phyloP scores from a whole-genome alignment of 2,329 filamentous ascomycete genomes.

The Aureobasidium sp. region DNA sequence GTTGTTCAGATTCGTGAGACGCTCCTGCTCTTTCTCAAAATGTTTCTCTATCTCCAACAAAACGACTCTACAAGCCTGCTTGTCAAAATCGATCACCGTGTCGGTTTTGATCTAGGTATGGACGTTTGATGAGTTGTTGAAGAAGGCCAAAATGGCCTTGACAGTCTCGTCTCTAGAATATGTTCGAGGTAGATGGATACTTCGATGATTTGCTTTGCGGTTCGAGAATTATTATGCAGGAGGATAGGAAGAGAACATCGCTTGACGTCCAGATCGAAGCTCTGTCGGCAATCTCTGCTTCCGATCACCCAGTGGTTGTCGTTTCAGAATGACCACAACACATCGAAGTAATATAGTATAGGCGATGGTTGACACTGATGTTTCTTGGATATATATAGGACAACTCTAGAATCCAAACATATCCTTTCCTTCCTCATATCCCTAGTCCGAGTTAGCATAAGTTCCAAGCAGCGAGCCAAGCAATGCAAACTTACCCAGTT shows the following conservation, averaged over 20 bases:
- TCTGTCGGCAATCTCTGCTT: not conserved
- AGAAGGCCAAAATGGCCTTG: not conserved
- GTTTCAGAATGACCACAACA: not conserved
- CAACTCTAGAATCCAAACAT: conserved; percentile 37
- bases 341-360: not conserved
- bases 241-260: not conserved
- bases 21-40: not conserved
- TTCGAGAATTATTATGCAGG: too few relatives aligned
- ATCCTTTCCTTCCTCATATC: conserved; percentile 40
- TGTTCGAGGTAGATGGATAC: not conserved
- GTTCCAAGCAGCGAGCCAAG: not conserved
- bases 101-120: not conserved
- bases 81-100: not conserved
- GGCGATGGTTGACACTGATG: not conserved
- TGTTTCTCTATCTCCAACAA: not conserved
- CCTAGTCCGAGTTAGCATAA: not conserved
- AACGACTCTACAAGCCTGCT: not conserved
- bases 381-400: not conserved
- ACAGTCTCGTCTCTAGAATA: not conserved
- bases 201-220: not conserved
- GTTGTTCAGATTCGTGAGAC: not conserved
- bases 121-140: not conserved
- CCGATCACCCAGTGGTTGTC: not conserved
- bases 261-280: not conserved
- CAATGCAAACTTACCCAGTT: conserved; percentile 19